phyloP scores from a whole-genome alignment of 805 yeast genomes.

The Yamadazyma insecticola region DNA sequence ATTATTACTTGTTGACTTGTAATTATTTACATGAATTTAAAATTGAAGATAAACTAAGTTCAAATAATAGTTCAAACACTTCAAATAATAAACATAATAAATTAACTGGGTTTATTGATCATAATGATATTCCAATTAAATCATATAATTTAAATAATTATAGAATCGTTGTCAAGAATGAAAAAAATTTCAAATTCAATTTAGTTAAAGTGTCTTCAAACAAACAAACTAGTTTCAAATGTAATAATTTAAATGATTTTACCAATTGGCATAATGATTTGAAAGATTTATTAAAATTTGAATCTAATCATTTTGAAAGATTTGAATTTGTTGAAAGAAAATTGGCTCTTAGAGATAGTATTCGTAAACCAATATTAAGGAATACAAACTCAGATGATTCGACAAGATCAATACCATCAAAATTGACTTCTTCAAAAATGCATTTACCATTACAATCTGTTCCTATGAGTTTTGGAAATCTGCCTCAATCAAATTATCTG shows the following conservation, averaged over 20 bases:
- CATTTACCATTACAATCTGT: not conserved
- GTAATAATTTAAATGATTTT: constrained; percentile 41
- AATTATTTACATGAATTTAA: constrained; percentile 41
- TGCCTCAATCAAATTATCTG: not conserved
- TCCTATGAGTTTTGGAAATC: too few relatives aligned
- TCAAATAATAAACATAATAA: constrained; percentile 18
- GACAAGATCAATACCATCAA: constrained; percentile 2
- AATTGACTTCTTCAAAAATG: not conserved
- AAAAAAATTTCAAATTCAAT: constrained; percentile 29
- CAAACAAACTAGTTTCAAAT: constrained; percentile 38
- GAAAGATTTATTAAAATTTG: constrained; percentile 45
- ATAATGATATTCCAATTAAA: constrained; percentile 34
- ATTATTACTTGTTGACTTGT: constrained; percentile 37
- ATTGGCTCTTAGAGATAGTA: constrained; percentile 18
- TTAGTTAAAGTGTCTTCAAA: constrained; percentile 21
- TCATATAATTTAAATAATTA: constrained; percentile 40
- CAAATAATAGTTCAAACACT: not conserved
- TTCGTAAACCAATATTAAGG: not conserved
- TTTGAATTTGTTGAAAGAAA: constrained; percentile 43
- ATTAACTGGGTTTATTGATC: constrained; percentile 37
- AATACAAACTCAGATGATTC: constrained; percentile 1
- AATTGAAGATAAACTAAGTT: too few relatives aligned
- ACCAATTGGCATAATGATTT: constrained; percentile 54
- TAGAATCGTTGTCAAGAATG: constrained; percentile 27
- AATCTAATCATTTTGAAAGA: constrained; percentile 43